These are phyloP conservation scores for Candida ortonii DNA, from an alignment of 805 yeast species.

Conservation along the genomic window DNA sequence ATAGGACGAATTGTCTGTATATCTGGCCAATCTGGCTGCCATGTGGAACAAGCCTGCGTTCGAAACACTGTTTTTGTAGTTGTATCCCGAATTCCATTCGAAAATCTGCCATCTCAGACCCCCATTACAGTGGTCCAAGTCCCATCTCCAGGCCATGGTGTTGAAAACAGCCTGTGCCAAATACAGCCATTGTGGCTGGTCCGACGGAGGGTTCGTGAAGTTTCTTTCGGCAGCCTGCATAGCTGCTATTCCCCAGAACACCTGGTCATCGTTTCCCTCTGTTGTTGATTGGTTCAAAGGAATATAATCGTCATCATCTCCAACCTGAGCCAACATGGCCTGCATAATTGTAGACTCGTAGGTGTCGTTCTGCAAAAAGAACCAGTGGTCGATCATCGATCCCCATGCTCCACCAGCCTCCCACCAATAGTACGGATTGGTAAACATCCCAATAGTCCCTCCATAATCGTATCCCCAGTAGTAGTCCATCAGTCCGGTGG, in stretches of 20 bases:
- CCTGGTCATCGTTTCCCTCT: constrained; percentile 94
- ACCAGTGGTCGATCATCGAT: constrained; percentile 68
- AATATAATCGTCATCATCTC: constrained; percentile 62
- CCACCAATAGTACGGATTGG: constrained; percentile 95
- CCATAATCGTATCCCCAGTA: constrained; percentile 65
- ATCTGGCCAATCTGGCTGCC: constrained; percentile 81
- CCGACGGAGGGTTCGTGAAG: constrained; percentile 66
- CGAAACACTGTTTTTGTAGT: constrained; percentile 84
- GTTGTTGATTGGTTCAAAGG: constrained; percentile 80
- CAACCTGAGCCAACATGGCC: constrained; percentile 66
- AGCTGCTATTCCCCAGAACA: constrained; percentile 86
- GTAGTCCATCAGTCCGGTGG: constrained; percentile 65
- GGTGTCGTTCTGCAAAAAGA: constrained; percentile 64
- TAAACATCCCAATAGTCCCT: constrained; percentile 82
- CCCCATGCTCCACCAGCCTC: constrained; percentile 83
- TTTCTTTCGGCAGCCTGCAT: constrained; percentile 83
- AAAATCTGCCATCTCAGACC: constrained; percentile 93
- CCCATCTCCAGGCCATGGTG: constrained; percentile 84
- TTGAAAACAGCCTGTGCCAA: constrained; percentile 83
- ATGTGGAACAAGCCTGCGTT: constrained; percentile 79
- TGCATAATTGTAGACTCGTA: constrained; percentile 53
- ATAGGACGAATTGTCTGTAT: constrained; percentile 68
- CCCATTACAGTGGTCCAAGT: constrained; percentile 57
- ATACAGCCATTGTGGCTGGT: constrained; percentile 53
- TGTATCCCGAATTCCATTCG: constrained; percentile 83